phyloP scores from a whole-genome alignment of 2,329 filamentous ascomycete species.

The Cyphellophora attinorum region DNA sequence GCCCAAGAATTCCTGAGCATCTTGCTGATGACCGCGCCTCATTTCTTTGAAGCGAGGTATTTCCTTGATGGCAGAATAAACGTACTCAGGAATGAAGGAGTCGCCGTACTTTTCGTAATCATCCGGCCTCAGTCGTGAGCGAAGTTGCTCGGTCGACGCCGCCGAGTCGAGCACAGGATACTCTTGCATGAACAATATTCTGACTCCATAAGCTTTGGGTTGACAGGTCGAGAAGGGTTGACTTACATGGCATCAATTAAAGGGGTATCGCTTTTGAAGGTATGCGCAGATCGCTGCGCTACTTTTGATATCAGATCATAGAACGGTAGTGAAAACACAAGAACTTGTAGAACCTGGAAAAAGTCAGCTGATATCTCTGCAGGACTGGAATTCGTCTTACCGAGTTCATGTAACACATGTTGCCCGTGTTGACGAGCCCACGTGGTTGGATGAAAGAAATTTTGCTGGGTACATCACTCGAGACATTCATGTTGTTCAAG shows the following conservation, averaged over 20 bases:
- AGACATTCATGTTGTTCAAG: constrained; percentile 59
- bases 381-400: constrained; percentile 43
- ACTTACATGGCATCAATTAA: constrained; percentile 86
- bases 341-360: constrained; percentile 76
- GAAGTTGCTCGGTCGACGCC: constrained; percentile 61
- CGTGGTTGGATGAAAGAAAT: constrained; percentile 82
- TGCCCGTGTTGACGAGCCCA: constrained; percentile 90
- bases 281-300: constrained; percentile 72
- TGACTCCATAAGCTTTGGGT: constrained; percentile 31
- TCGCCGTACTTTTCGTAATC: constrained; percentile 88
- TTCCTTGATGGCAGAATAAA: constrained; percentile 84
- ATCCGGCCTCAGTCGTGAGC: constrained; percentile 63
- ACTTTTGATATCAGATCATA: constrained; percentile 88
- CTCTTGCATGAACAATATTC: constrained; percentile 93
- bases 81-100: constrained; percentile 83
- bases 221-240: constrained; percentile 5
- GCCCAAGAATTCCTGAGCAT: constrained; percentile 92
- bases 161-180: constrained; percentile 81
- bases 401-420: constrained; percentile 99
- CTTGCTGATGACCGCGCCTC: constrained; percentile 92
- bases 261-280: constrained; percentile 91
- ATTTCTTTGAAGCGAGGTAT: constrained; percentile 85
- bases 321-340: constrained; percentile 88
- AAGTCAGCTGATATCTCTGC: constrained; percentile 11
- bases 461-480: constrained; percentile 43